Base-by-base conservation (phyloP, 148 eudicot species). In the Rhododendron ferrugineum region DNA sequence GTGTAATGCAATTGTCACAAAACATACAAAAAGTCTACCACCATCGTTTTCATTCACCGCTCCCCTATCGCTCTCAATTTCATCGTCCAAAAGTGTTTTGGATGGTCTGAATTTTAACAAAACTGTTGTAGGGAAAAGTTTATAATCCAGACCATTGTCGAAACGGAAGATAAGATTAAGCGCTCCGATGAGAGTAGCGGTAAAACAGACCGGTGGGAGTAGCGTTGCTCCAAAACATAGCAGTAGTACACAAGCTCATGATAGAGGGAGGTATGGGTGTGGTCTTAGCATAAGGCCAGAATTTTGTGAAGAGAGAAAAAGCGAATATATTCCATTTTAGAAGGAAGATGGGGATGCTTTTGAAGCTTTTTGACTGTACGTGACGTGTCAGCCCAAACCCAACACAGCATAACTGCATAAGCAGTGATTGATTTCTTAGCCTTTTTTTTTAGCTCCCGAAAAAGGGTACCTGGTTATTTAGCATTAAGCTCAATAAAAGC, bases 371-470 rank as follows among this genome's bases (percentile, higher is more conserved):
- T 79, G 85, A 84, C 42, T 8, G 40, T 40, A 40, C 44, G 7
- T 83, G 88, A 40, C 44, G 7, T 83, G 88, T 83, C 88, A 66
- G 86, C 74, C 70, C 86, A 79, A 83, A 83, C 60, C 5, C 0
- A 54, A 9, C 82, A 83, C 44, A 11, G 85, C 78, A n/a, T 42
- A 68, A 83, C 44, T 6, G 85, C 78, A n/a, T 42, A 68, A 30
- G 18, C 74, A 23, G 32, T 81, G 72, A 56, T 81, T 81, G 72
- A 81, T 81, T 36, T 58, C 83, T 58, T 81, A 22, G 50, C 83
- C 64, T 5, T 36, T 18, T 23, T 40, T 7, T 22, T 22, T 22
- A 4, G 5, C 30, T 18, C 84, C 49, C 84, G 6, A 60, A 36
- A 37, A 62, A 62, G 70, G 83, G 70, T 13, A 68, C 83, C 18